A percentile compares a stretch with the other conserved stretches of the same genome.
Evolutionary conservation across 1,284 basidiomycete genomes (phyloP).

Genomic region (Wolfiporia cocos): DNA sequence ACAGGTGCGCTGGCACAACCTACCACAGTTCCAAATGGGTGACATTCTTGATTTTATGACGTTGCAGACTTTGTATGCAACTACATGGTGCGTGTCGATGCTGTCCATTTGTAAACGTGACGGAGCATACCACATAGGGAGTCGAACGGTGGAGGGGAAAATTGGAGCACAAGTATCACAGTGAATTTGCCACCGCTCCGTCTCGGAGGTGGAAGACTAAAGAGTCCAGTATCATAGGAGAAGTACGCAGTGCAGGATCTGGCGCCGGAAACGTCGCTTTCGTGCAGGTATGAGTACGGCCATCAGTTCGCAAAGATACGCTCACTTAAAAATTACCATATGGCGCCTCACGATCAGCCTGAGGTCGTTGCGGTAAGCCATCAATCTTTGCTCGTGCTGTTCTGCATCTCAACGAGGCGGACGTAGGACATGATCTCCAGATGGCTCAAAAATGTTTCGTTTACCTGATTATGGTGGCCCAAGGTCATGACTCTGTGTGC

Average conservation of each 20-base stretch:
- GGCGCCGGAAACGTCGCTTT: slow-evolving; percentile 50
- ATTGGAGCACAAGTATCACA: slow-evolving; percentile 55
- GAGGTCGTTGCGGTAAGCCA: slow-evolving; percentile 51
- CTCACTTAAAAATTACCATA: slow-evolving; percentile 64
- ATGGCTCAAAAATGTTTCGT: slow-evolving; percentile 44
- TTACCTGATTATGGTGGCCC: too few relatives aligned
- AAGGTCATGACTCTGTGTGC: too few relatives aligned
- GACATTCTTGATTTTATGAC: too few relatives aligned
- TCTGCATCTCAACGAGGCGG: background rate
- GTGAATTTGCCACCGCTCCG: slow-evolving; percentile 52
- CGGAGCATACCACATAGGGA: slow-evolving; percentile 39
- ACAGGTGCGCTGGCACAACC: slow-evolving; percentile 32
- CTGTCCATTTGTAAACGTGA: too few relatives aligned
- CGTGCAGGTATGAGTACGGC: slow-evolving; percentile 43
- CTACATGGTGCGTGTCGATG: slow-evolving; percentile 44
- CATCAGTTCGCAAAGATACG: too few relatives aligned
- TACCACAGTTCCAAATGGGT: too few relatives aligned
- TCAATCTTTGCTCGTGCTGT: background rate
- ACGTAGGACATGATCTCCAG: slow-evolving; percentile 40
- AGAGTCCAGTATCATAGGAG: slow-evolving; percentile 30
- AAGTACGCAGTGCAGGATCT: slow-evolving; percentile 37
- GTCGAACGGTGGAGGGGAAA: slow-evolving; percentile 66
- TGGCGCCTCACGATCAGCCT: slow-evolving; percentile 83
- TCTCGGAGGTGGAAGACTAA: slow-evolving; percentile 38
- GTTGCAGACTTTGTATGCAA: slow-evolving; percentile 79